A percentile compares a stretch with the other conserved stretches of the same genome.
phyloP scores from a whole-genome alignment of 2,329 filamentous ascomycete genomes.

The Ophiostoma sp. region DNA sequence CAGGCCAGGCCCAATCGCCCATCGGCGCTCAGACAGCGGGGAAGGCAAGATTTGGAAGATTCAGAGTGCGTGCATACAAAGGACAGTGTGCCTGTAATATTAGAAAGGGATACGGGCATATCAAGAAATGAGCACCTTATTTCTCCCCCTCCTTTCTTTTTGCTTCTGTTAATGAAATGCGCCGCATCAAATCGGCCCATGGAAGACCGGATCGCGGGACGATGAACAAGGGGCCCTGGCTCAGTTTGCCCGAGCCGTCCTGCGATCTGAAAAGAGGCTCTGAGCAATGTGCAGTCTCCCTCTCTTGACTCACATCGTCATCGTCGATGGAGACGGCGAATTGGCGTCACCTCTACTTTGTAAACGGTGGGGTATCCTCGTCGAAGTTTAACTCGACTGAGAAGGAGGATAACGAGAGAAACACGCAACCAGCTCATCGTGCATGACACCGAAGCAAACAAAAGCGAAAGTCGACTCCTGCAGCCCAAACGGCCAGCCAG shows the following conservation, averaged over 20 bases:
- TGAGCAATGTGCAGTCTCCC: neutral
- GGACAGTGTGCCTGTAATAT: neutral
- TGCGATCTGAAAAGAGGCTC: neutral
- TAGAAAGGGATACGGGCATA: neutral
- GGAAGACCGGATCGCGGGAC: conserved; percentile 9
- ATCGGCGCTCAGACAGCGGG: conserved; percentile 11
- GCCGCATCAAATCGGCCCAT: neutral
- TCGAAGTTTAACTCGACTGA: neutral
- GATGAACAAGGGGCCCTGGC: neutral
- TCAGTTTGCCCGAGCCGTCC: neutral
- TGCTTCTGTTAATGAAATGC: neutral
- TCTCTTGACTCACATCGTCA: neutral
- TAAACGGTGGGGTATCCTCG: neutral
- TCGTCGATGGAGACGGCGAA: neutral
- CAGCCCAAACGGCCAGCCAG: neutral
- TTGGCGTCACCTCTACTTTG: neutral
- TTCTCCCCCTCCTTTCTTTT: neutral
- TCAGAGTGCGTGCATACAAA: neutral
- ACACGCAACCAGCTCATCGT: conserved; percentile 27
- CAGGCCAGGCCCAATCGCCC: neutral
- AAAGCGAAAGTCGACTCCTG: neutral
- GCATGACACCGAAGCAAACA: conserved; percentile 22
- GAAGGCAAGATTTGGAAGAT: neutral
- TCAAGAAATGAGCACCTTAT: neutral
- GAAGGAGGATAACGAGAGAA: neutral